These are phyloP conservation scores for Pisolithus sp. DNA, from an alignment of 768 basidiomycete genomes.

Conservation along the genomic window DNA sequence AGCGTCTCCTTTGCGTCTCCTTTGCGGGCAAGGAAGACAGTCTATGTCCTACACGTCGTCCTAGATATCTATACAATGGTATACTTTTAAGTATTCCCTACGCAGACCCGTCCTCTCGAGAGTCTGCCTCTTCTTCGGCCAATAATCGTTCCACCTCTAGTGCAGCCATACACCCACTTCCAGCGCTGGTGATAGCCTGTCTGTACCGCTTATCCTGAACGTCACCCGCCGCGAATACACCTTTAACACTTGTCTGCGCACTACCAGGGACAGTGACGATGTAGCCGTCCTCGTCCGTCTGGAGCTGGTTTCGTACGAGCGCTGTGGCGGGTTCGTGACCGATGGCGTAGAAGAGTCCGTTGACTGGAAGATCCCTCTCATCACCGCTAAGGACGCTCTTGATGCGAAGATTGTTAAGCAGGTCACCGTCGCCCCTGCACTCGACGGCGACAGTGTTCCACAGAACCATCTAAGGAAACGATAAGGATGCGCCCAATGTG, in stretches of 20 bases:
- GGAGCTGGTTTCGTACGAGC: conserved; percentile 80
- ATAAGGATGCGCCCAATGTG: background rate
- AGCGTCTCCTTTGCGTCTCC: no score
- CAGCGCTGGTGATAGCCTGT: conserved; percentile 90
- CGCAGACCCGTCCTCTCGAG: background rate
- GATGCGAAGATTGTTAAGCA: conserved; percentile 79
- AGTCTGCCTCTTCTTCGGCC: conserved; percentile 65
- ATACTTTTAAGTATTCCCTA: background rate
- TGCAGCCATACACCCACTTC: conserved; percentile 95
- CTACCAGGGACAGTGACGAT: conserved; percentile 95
- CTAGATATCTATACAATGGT: background rate
- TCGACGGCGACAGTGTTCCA: conserved; percentile 94
- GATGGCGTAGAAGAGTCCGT: conserved; percentile 93
- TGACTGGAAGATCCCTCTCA: conserved; percentile 78
- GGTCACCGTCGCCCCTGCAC: conserved; percentile 91
- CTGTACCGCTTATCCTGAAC: conserved; percentile 96
- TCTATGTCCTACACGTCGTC: no score
- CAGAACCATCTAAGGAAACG: conserved; percentile 53
- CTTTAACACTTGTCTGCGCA: conserved; percentile 88
- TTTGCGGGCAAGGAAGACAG: no score
- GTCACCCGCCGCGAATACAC: conserved; percentile 98
- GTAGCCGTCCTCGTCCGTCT: conserved; percentile 91
- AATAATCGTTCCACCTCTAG: conserved; percentile 90
- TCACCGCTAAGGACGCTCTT: conserved; percentile 78
- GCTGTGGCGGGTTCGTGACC: conserved; percentile 91